Conservation (phyloP, 139 green algal genomes). For the Prasinococcaceae sp. region DNA sequence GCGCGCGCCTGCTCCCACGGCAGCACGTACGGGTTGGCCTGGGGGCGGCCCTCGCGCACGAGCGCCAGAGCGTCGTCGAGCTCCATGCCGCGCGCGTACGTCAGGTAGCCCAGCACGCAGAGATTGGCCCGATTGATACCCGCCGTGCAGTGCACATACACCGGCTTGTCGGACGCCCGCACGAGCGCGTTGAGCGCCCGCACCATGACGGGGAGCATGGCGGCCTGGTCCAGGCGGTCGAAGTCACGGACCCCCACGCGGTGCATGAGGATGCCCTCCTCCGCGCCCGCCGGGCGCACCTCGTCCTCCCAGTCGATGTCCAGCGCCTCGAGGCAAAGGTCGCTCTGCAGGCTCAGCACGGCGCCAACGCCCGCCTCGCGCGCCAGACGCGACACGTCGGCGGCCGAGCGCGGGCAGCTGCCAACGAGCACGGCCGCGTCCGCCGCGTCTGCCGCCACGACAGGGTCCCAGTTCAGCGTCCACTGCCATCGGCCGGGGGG, state of each 20-base stretch:
- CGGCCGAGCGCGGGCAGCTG: conserved; percentile 24
- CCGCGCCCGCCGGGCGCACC: conserved; percentile 25
- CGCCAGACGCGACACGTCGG: conserved; percentile 30
- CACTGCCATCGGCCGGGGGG: conserved; percentile 23
- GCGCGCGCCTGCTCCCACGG: conserved; percentile 31
- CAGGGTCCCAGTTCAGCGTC: conserved; percentile 33
- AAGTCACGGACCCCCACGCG: conserved; percentile 51
- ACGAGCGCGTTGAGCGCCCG: conserved; percentile 35
- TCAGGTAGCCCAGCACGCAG: conserved; percentile 52
- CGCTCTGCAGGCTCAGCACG: conserved; percentile 45
- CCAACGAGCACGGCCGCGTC: conserved; percentile 17
- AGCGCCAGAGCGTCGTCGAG: conserved; percentile 29
- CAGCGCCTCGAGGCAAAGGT: conserved; percentile 49
- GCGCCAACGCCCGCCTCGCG: conserved; percentile 25
- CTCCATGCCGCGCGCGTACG: conserved; percentile 30
- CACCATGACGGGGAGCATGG: conserved; percentile 57
- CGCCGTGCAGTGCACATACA: conserved; percentile 68
- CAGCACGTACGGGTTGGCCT: conserved; percentile 47
- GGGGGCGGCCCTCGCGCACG: conserved; percentile 28
- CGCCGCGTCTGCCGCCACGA: not conserved
- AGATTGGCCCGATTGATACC: conserved; percentile 63
- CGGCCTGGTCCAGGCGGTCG: conserved; percentile 50
- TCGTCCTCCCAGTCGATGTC: conserved; percentile 28
- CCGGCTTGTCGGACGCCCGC: conserved; percentile 25
- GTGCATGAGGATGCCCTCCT: conserved; percentile 30